Percentiles rank a stretch among this genome's conserved stretches.
These are phyloP conservation scores for Cylindrotheca fusiformis DNA, from an alignment of 108 stramenopile species.

Conservation along the genomic window DNA sequence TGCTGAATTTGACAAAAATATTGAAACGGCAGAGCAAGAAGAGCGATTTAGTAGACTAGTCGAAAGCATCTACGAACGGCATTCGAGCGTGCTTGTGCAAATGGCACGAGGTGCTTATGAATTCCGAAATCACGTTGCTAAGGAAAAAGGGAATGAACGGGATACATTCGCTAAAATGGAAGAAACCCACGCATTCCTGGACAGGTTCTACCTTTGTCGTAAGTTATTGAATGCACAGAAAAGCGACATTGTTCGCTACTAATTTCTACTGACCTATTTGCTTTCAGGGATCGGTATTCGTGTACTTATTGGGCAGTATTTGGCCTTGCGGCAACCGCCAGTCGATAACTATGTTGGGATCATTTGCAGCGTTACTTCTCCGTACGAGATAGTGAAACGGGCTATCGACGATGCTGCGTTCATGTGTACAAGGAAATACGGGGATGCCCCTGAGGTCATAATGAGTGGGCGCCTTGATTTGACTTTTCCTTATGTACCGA, in stretches of 20 bases:
- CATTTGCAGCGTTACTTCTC: constrained; percentile 78
- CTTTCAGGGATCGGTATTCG: constrained; percentile 89
- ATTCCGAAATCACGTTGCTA: constrained; percentile 70
- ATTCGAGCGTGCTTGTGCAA: constrained; percentile 90
- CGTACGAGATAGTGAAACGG: constrained; percentile 93
- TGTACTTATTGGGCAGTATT: constrained; percentile 96
- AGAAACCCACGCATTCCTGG: constrained; percentile 90
- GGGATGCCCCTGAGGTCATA: constrained; percentile 98
- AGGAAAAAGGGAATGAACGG: constrained; percentile 12
- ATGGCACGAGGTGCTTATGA: constrained; percentile 97
- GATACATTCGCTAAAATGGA: constrained; percentile 57
- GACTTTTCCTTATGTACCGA: constrained; percentile 93
- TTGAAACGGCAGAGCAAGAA: constrained; percentile 64
- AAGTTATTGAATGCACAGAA: too few relatives aligned
- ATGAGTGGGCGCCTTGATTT: constrained; percentile 92
- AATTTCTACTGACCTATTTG: neutral
- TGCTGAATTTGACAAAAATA: constrained; percentile 59
- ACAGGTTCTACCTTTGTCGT: constrained; percentile 94
- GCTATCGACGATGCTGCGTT: constrained; percentile 97
- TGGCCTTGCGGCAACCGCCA: constrained; percentile 83
- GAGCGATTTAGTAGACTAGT: constrained; percentile 77
- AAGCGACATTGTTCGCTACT: too few relatives aligned
- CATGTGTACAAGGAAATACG: constrained; percentile 97
- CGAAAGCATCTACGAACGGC: constrained; percentile 90
- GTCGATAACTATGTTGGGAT: constrained; percentile 91